A percentile compares a stretch with the other conserved stretches of the same genome.
These are phyloP conservation scores for Fraxinus paxiana DNA, from an alignment of 305 asterid species.

Conservation along the genomic window DNA sequence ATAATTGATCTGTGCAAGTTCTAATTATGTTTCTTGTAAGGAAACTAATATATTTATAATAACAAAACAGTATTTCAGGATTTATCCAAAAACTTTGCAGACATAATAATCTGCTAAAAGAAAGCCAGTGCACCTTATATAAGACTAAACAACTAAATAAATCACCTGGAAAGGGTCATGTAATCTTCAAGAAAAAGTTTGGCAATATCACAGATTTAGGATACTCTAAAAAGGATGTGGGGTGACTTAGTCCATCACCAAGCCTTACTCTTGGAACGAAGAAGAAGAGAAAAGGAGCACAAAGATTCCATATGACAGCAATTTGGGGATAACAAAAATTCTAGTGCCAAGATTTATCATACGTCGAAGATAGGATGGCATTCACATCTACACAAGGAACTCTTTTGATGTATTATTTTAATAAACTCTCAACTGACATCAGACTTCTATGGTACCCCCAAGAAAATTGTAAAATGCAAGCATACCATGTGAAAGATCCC, in stretches of 20 bases:
- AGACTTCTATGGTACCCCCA: not conserved
- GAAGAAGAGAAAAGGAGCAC: not conserved
- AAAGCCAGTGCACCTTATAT: not conserved
- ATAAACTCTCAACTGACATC: not conserved
- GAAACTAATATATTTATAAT: not conserved
- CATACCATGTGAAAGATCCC: slow-evolving; percentile 70
- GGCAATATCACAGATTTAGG: not conserved
- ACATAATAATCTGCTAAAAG: not conserved
- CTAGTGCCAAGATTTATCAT: not conserved
- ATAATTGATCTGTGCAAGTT: slow-evolving; percentile 21
- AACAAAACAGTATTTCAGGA: not conserved
- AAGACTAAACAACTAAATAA: not conserved
- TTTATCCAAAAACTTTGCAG: not conserved
- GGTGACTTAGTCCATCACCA: not conserved
- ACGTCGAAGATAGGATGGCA: not conserved
- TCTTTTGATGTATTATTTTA: not conserved
- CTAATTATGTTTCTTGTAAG: not conserved
- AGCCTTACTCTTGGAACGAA: not conserved
- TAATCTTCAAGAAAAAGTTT: not conserved
- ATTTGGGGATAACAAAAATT: not conserved
- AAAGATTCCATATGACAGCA: not conserved
- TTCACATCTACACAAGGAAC: slow-evolving; percentile 2
- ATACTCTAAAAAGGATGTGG: not conserved
- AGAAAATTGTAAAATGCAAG: slow-evolving; percentile 6
- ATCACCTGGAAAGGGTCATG: not conserved